Conservation (phyloP, 192 early-diverging fungal genomes). For the Backusella luteola region DNA sequence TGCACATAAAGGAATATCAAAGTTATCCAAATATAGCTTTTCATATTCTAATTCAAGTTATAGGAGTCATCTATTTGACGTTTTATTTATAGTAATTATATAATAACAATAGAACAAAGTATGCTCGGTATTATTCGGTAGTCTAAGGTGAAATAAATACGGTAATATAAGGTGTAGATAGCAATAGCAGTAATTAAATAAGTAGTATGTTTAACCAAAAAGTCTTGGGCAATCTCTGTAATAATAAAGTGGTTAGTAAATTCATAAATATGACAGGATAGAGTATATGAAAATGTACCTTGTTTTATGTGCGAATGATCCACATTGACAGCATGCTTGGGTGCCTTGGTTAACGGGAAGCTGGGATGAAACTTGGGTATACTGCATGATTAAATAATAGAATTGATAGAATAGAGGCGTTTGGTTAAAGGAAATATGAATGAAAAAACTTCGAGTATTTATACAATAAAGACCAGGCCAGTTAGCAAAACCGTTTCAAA, state of each 20-base stretch:
- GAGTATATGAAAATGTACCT: neutral
- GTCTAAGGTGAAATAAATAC: neutral
- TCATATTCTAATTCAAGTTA: neutral
- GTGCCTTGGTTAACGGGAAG: neutral
- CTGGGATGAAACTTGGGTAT: neutral
- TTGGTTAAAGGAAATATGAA: neutral
- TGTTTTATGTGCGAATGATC: slow-evolving; percentile 6
- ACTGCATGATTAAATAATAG: neutral
- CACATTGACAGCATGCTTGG: slow-evolving; percentile 5
- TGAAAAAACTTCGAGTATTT: slow-evolving; percentile 3
- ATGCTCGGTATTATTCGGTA: neutral
- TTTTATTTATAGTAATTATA: slow-evolving; percentile 4
- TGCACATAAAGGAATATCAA: neutral
- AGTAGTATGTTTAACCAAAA: neutral
- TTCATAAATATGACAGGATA: neutral
- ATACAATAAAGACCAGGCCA: neutral
- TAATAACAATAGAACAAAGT: neutral
- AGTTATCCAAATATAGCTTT: neutral
- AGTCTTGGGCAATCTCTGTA: slow-evolving; percentile 6
- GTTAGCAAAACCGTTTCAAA: neutral
- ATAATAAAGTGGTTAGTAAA: neutral
- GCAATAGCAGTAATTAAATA: neutral
- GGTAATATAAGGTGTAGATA: neutral
- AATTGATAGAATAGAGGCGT: neutral
- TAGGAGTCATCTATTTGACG: slow-evolving; percentile 7